phyloP scores from a whole-genome alignment of 129 eudicot genomes.

The Heracleum sosnowskyi region DNA sequence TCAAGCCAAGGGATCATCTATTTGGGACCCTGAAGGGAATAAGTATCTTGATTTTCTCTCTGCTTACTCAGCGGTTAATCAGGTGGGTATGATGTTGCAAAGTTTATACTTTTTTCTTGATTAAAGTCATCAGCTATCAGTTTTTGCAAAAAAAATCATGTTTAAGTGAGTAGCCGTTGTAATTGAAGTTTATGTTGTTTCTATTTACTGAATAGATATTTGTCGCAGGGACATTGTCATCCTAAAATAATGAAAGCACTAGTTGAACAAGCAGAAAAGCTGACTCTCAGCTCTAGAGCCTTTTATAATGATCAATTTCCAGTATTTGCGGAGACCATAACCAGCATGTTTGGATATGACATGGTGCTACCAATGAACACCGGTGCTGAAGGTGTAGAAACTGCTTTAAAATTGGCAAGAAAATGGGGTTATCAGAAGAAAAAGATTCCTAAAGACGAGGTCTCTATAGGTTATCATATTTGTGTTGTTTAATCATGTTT shows the following conservation, averaged over 20 bases:
- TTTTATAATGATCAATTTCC: conserved; percentile 90
- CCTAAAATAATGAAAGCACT: conserved; percentile 83
- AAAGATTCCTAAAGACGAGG: conserved; percentile 77
- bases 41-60: conserved; percentile 86
- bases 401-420: conserved; percentile 85
- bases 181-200: neutral
- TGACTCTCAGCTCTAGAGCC: conserved; percentile 96
- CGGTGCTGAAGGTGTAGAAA: conserved; percentile 99
- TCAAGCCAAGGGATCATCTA: conserved; percentile 81
- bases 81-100: conserved; percentile 31
- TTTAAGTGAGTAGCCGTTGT: neutral
- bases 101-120: neutral
- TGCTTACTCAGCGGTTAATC: conserved; percentile 99
- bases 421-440: conserved; percentile 98
- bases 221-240: conserved; percentile 93
- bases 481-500: conserved; percentile 3
- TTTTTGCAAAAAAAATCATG: neutral
- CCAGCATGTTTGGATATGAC: conserved; percentile 83
- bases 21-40: conserved; percentile 99
- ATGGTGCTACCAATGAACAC: conserved; percentile 99
- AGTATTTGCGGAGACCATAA: conserved; percentile 68
- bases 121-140: neutral
- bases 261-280: conserved; percentile 67
- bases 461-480: conserved; percentile 5
- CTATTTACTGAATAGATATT: conserved; percentile 8